Evolutionary conservation across 2,329 filamentous ascomycete species (phyloP), one percentile per base, ranked within the genome.

Genomic region (Amylocarpus encephaloides): DNA sequence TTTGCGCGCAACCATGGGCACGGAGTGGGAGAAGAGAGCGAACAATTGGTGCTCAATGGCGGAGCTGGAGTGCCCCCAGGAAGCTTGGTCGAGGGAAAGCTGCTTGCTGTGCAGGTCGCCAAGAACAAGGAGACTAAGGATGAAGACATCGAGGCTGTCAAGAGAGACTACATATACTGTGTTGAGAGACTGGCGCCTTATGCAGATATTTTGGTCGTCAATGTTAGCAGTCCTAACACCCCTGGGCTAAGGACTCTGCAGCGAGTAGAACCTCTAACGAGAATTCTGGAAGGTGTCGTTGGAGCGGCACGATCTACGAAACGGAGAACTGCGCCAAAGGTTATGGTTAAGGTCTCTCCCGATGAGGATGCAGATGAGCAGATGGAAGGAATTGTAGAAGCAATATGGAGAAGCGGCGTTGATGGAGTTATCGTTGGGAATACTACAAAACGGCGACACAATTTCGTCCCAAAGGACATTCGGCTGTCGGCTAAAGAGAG

Each of bases 331-430:
- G 87, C 85, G 63, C 88, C 88, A 0, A 82, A 76, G 50, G 88
- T 98, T 51, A 95, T 98, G 88, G 93, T 98, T 62, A 98, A 98
- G 73, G 92, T 98, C 16, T 95, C 88, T 52, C 93, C 93, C 0
- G 93, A 98, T 61, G 93, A 97, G 70, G 89, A 96, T 66, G 82
- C 85, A 16, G 83, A 90, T 46, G 74, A 82, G 49, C 90, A 98
- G 66, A 80, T 98, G 54, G 78, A 84, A 38, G 93, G 91, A 7
- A 95, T 98, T 49, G 92, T 89, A 53, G 80, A 90, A 60, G 91
- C 91, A 0, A 83, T 95, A 11, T 86, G 82, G 74, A 75, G 76
- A 59, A 89, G 87, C 53, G 91, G 91, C 6, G 91, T 97, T 1
- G 91, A 96, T 61, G 93, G 93, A 26, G 82, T 98, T 33, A 96